A percentile compares a stretch with the other conserved stretches of the same genome.
Conservation (phyloP, 192 early-diverging fungal species). For the Glomus cerebriforme region DNA sequence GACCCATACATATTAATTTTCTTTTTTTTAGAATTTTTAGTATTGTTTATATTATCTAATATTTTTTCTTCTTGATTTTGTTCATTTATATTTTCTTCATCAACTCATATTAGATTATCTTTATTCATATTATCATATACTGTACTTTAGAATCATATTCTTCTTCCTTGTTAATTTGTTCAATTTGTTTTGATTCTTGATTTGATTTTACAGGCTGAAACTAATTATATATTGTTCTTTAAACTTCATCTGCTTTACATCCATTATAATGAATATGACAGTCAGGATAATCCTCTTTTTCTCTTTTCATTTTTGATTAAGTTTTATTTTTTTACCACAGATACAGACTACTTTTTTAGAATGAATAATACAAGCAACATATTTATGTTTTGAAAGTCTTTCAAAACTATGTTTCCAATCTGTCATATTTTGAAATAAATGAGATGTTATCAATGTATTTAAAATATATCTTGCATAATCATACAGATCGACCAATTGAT, state of each 20-base stretch:
- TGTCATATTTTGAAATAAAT: too few species aligned
- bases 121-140: background rate
- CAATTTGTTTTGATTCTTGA: too few species aligned
- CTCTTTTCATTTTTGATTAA: background rate
- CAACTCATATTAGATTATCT: background rate
- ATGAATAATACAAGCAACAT: background rate
- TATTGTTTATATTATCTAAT: too few species aligned
- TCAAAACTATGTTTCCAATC: too few species aligned
- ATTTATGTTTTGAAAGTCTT: background rate
- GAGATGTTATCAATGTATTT: too few species aligned
- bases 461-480: too few species aligned
- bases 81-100: background rate
- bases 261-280: background rate
- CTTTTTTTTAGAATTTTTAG: too few species aligned
- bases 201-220: background rate
- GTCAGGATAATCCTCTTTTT: background rate
- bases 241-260: background rate
- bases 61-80: background rate
- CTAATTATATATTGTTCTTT: background rate
- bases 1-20: background rate
- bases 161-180: background rate
- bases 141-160: background rate
- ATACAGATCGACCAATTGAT: too few species aligned
- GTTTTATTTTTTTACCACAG: background rate
- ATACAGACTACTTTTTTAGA: background rate